These are phyloP conservation scores for Exophiala viscosa DNA, from an alignment of 2,329 filamentous ascomycete genomes.

Conservation along the genomic window DNA sequence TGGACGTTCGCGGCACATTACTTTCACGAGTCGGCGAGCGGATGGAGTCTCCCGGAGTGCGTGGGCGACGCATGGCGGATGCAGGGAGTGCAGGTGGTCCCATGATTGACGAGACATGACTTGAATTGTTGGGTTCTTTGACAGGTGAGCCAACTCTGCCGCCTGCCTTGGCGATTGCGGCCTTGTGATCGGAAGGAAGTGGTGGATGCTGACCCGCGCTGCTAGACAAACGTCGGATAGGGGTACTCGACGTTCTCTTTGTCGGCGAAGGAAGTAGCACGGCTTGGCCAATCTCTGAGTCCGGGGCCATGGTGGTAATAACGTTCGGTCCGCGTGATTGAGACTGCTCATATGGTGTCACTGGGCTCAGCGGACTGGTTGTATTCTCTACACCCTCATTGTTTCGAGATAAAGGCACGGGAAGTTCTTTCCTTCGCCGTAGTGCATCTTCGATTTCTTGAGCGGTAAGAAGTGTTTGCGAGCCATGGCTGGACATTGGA, in stretches of 20 bases:
- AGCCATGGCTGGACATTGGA: conserved; percentile 53
- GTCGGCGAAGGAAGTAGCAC: conserved; percentile 31
- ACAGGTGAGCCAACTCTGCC: conserved; percentile 51
- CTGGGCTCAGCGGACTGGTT: conserved; percentile 20
- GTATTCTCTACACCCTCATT: conserved; percentile 31
- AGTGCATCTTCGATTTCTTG: conserved; percentile 75
- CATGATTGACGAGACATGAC: conserved; percentile 52
- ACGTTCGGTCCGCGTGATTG: neutral
- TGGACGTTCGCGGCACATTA: conserved; percentile 54
- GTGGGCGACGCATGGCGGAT: conserved; percentile 65
- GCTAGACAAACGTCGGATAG: conserved; percentile 58
- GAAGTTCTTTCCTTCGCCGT: conserved; percentile 29
- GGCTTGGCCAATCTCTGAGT: neutral
- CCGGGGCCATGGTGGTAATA: neutral
- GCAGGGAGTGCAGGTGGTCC: conserved; percentile 80
- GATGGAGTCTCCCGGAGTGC: conserved; percentile 56
- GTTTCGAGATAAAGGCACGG: conserved; percentile 34
- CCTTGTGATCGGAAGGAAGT: conserved; percentile 75
- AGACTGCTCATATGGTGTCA: conserved; percentile 6
- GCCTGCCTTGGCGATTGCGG: conserved; percentile 75
- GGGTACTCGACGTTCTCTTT: conserved; percentile 67
- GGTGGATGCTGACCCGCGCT: conserved; percentile 57
- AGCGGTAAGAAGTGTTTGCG: conserved; percentile 80
- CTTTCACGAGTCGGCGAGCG: conserved; percentile 49
- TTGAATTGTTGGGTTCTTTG: conserved; percentile 7